Evolutionary conservation across 768 basidiomycete genomes (phyloP).

Genomic region (Russula sp.): DNA sequence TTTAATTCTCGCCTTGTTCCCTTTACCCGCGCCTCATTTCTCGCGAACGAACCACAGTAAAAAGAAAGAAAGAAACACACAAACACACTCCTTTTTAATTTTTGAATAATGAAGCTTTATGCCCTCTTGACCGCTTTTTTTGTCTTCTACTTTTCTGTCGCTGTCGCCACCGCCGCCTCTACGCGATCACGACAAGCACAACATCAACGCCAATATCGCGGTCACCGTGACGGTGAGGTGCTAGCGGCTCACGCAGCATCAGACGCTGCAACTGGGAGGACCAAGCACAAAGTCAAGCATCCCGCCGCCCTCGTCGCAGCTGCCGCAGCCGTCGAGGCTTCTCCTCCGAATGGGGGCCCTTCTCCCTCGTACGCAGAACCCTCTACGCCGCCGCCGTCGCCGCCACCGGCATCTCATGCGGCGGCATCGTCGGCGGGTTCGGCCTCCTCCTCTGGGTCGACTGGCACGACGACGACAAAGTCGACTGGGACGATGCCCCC

Average conservation of each 20-base stretch:
- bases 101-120: too few relatives aligned
- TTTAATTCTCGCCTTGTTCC: too few relatives aligned
- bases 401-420: too few relatives aligned
- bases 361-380: too few relatives aligned
- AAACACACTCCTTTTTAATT: too few relatives aligned
- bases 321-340: neutral
- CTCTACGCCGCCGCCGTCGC: neutral
- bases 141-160: neutral
- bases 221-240: constrained; percentile 2
- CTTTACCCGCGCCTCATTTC: too few relatives aligned
- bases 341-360: too few relatives aligned
- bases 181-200: neutral
- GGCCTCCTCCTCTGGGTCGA: neutral
- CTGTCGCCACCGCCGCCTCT: constrained; percentile 5
- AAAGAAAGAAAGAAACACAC: too few relatives aligned
- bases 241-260: neutral
- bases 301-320: neutral
- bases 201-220: constrained; percentile 9
- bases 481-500: neutral
- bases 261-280: neutral
- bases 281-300: constrained; percentile 7
- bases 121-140: constrained; percentile 22
- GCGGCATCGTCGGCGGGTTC: neutral
- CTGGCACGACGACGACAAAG: neutral
- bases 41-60: too few relatives aligned